Evolutionary conservation across 2,329 filamentous ascomycete genomes (phyloP).

Genomic region (Colletotrichum godetiae): DNA sequence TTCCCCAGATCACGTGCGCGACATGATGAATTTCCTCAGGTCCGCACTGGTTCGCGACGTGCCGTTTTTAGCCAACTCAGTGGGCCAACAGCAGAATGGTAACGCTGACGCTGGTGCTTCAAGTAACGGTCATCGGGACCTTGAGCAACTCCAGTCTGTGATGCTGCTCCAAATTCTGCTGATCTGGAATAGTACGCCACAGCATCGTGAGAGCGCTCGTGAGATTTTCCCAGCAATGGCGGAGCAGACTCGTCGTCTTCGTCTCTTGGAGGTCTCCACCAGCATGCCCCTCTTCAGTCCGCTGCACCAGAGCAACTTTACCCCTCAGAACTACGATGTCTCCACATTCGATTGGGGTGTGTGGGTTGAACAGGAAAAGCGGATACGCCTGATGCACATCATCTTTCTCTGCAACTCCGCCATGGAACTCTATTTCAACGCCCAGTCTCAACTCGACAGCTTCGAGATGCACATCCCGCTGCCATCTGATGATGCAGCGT

Average conservation of each 20-base stretch:
- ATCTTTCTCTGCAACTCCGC: constrained; percentile 74
- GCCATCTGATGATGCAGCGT: constrained; percentile 78
- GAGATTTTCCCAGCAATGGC: constrained; percentile 68
- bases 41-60: constrained; percentile 68
- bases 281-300: constrained; percentile 64
- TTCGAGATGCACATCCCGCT: constrained; percentile 75
- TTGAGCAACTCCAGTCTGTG: constrained; percentile 77
- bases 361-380: constrained; percentile 79
- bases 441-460: constrained; percentile 69
- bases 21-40: constrained; percentile 74
- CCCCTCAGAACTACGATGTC: constrained; percentile 56
- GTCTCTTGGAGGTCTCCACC: constrained; percentile 65
- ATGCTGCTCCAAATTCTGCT: constrained; percentile 71
- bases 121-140: constrained; percentile 46
- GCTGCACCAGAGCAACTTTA: constrained; percentile 68
- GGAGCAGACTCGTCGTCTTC: constrained; percentile 65
- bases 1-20: constrained; percentile 69
- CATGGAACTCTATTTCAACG: constrained; percentile 78
- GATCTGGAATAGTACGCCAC: constrained; percentile 76
- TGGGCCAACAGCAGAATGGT: constrained; percentile 39
- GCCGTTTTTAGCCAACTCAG: constrained; percentile 53
- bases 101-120: constrained; percentile 19
- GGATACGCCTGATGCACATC: constrained; percentile 72
- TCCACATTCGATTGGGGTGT: constrained; percentile 71
- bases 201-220: constrained; percentile 73